These are phyloP conservation scores for Gynostemma pentaphyllum DNA, from an alignment of 306 rosid genomes.

Conservation along the genomic window DNA sequence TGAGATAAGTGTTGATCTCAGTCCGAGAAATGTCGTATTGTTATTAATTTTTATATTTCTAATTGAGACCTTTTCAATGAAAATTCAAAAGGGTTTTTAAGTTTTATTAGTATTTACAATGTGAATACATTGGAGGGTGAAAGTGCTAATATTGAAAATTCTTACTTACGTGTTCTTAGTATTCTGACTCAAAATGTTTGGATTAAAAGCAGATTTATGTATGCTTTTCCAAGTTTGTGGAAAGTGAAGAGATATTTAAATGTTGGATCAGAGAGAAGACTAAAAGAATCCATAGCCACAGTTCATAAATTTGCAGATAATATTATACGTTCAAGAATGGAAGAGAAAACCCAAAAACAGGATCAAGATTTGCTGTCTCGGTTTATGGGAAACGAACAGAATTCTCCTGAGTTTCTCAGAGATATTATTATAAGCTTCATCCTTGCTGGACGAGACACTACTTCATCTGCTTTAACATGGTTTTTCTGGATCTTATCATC, in stretches of 20 bases:
- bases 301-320: conserved; percentile 42
- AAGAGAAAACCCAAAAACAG: neutral
- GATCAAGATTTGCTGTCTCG: conserved; percentile 44
- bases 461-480: conserved; percentile 61
- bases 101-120: no score
- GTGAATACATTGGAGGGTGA: no score
- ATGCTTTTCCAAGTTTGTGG: conserved; percentile 2
- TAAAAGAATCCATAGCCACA: conserved; percentile 27
- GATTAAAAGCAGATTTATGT: conserved; percentile 19
- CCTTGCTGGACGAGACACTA: conserved; percentile 65
- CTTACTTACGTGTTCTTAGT: no score
- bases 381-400: conserved; percentile 27
- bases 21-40: no score
- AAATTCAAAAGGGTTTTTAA: no score
- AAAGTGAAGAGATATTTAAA: conserved; percentile 26
- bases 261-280: conserved; percentile 31
- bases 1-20: no score
- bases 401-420: conserved; percentile 44
- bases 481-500: conserved; percentile 58
- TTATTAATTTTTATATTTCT: no score
- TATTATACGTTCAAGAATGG: conserved; percentile 38
- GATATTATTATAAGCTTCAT: conserved; percentile 51
- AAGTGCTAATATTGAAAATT: no score
- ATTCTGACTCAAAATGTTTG: no score
- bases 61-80: no score